Evolutionary conservation across 805 yeast genomes (phyloP).

Genomic region (Zygosaccharomyces gambellarensis): DNA sequence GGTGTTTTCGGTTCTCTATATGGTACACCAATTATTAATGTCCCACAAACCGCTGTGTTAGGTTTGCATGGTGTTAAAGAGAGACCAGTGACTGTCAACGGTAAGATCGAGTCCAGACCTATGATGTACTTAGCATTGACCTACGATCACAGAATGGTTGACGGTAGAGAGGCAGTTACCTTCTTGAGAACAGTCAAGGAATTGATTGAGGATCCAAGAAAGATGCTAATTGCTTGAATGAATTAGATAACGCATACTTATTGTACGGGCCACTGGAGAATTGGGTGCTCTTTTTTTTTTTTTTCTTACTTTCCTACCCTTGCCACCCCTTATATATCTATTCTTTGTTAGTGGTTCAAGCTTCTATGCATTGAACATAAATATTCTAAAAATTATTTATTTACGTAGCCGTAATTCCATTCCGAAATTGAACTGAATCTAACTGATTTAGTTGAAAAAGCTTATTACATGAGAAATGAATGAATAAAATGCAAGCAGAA

Average conservation of each 20-base stretch:
- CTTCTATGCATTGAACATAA: not conserved
- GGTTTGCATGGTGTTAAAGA: constrained; percentile 97
- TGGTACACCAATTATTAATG: constrained; percentile 97
- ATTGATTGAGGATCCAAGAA: constrained; percentile 97
- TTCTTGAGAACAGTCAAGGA: constrained; percentile 96
- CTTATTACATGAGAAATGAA: not conserved
- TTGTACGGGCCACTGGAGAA: not conserved
- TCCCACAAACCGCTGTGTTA: constrained; percentile 97
- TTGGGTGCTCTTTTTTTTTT: not conserved
- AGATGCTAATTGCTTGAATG: constrained; percentile 66
- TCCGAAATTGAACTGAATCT: not conserved
- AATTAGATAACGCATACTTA: constrained; percentile 5
- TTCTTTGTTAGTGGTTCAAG: not conserved
- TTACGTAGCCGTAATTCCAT: not conserved
- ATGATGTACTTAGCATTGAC: constrained; percentile 99
- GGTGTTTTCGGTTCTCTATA: constrained; percentile 97
- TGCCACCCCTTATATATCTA: not conserved
- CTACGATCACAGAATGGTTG: constrained; percentile 95
- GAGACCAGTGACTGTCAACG: constrained; percentile 94
- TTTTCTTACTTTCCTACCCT: not conserved
- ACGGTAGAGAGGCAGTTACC: constrained; percentile 98
- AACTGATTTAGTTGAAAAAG: not conserved
- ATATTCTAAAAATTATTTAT: not conserved
- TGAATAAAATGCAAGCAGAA: not conserved
- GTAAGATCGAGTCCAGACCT: constrained; percentile 94